These are phyloP conservation scores for Anthracocystis panici-leucophaei DNA, from an alignment of 1,284 basidiomycete genomes.

Conservation along the genomic window DNA sequence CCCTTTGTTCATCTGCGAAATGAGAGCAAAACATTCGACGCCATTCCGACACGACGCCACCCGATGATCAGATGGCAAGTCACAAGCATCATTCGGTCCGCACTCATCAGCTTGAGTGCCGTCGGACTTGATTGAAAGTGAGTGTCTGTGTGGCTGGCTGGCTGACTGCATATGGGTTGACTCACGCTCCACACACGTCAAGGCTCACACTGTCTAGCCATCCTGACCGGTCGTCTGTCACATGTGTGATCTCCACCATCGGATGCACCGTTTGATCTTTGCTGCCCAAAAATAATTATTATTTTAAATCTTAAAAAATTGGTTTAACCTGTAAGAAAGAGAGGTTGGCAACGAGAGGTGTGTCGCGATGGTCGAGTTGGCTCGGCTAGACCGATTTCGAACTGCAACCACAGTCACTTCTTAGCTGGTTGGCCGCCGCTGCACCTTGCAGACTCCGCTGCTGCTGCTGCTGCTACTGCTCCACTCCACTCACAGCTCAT, in stretches of 20 bases:
- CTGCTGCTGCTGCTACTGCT: too few relatives aligned
- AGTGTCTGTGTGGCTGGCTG: too few relatives aligned
- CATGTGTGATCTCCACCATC: slow-evolving; percentile 5
- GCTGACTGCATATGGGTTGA: too few relatives aligned
- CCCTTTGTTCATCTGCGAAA: too few relatives aligned
- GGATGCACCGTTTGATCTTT: slow-evolving; percentile 6
- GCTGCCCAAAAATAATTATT: slow-evolving; percentile 1
- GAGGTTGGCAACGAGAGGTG: not conserved
- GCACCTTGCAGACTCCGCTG: too few relatives aligned
- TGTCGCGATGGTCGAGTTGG: slow-evolving; percentile 10
- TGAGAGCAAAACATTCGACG: too few relatives aligned
- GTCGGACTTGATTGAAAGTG: too few relatives aligned
- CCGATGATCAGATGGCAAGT: too few relatives aligned
- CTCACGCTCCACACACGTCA: not conserved
- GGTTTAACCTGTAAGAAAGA: not conserved
- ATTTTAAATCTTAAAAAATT: not conserved
- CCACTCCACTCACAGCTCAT: not conserved
- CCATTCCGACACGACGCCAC: too few relatives aligned
- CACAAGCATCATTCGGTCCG: too few relatives aligned
- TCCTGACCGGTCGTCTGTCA: too few relatives aligned
- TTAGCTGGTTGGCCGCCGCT: not conserved
- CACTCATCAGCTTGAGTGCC: too few relatives aligned
- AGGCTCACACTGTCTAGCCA: not conserved
- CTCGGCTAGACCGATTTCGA: slow-evolving; percentile 8
- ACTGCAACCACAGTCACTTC: slow-evolving; percentile 3